Percentiles rank a stretch among this genome's conserved stretches.
These are phyloP conservation scores for Odontarrhena argentea DNA, from an alignment of 345 rosid genomes.

Conservation along the genomic window DNA sequence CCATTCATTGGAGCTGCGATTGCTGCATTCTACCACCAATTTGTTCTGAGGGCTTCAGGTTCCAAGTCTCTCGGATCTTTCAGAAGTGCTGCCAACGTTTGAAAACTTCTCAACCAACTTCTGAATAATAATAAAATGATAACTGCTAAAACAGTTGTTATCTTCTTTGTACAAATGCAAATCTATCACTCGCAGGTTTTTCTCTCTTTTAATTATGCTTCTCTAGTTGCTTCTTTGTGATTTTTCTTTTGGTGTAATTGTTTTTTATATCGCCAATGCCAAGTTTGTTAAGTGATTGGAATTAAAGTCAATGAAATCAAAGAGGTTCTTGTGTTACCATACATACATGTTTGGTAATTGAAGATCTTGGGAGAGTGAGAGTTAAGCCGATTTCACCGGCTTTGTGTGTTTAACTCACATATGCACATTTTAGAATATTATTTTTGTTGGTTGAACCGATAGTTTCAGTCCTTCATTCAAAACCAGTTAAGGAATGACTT, in stretches of 20 bases:
- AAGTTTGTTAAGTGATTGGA: conserved; percentile 22
- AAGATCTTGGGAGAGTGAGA: too few relatives aligned
- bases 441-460: too few relatives aligned
- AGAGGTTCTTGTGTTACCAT: conserved; percentile 5
- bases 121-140: conserved; percentile 15
- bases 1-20: conserved; percentile 70
- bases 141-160: conserved; percentile 20
- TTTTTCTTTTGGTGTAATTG: conserved; percentile 10
- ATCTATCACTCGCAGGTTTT: conserved; percentile 21
- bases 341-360: too few relatives aligned
- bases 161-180: conserved; percentile 36
- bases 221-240: conserved; percentile 16
- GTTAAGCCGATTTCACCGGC: too few relatives aligned
- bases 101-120: conserved; percentile 16
- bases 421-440: too few relatives aligned
- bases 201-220: neutral
- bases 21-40: conserved; percentile 67
- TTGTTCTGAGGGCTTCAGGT: conserved; percentile 55
- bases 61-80: conserved; percentile 58
- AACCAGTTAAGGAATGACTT: too few relatives aligned
- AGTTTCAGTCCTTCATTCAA: too few relatives aligned
- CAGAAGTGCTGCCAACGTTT: conserved; percentile 54
- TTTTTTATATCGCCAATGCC: conserved; percentile 7
- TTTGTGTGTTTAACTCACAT: too few relatives aligned
- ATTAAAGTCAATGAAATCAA: conserved; percentile 20